These are phyloP conservation scores for Uromyces viciae-fabae DNA, from an alignment of 1,284 basidiomycete genomes.

Conservation along the genomic window DNA sequence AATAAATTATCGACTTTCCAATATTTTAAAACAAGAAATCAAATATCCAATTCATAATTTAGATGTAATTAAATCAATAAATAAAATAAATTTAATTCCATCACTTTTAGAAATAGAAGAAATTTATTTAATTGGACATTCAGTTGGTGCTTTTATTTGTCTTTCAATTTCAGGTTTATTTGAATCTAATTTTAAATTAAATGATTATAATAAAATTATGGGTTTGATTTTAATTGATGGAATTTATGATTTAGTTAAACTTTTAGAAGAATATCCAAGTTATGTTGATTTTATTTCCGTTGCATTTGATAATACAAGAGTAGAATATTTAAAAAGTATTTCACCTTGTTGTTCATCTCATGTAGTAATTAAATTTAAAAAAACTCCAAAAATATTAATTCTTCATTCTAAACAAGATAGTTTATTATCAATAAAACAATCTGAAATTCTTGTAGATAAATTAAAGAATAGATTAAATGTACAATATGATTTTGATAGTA, in stretches of 20 bases:
- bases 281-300: conserved; percentile 13
- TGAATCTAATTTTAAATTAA: background rate
- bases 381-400: conserved; percentile 21
- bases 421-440: conserved; percentile 29
- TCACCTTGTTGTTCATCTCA: conserved; percentile 13
- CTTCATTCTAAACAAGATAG: conserved; percentile 28
- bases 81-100: background rate
- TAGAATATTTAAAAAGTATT: background rate
- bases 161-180: conserved; percentile 25
- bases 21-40: background rate
- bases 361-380: background rate
- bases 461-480: background rate
- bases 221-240: conserved; percentile 40
- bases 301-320: conserved; percentile 5
- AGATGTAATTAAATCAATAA: conserved; percentile 20
- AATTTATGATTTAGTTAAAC: conserved; percentile 21
- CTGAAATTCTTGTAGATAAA: background rate
- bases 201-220: background rate
- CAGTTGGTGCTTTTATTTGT: conserved; percentile 41
- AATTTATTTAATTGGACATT: conserved; percentile 38
- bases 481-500: conserved; percentile 15
- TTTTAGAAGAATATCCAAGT: conserved; percentile 32
- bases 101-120: background rate
- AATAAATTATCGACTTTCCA: conserved; percentile 40
- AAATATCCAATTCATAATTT: conserved; percentile 28